A percentile compares a stretch with the other conserved stretches of the same genome.
phyloP scores from a whole-genome alignment of 352 stramenopile species.

The Globisporangium ultimum region DNA sequence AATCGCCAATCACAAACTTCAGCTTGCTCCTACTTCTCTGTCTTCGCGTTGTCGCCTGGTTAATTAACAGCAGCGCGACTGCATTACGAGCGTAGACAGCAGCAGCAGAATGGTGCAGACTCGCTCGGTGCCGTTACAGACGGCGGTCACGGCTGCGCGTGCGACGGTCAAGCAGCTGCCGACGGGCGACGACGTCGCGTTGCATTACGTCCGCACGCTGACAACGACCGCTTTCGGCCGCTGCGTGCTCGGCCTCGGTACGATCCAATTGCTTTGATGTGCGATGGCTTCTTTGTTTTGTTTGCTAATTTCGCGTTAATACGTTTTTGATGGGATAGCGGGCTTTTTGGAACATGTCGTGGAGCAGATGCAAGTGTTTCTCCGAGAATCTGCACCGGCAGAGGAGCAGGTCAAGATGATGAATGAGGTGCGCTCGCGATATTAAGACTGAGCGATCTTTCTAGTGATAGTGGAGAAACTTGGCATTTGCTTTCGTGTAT shows the following conservation, averaged over 20 bases:
- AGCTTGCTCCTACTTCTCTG: not conserved
- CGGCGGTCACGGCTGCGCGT: slow-evolving; percentile 17
- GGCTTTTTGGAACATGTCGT: slow-evolving; percentile 60
- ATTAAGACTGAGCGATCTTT: too few relatives aligned
- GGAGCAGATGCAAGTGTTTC: slow-evolving; percentile 45
- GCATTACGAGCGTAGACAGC: not conserved
- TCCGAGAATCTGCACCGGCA: slow-evolving; percentile 17
- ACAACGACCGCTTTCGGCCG: slow-evolving; percentile 49
- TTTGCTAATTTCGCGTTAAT: not conserved
- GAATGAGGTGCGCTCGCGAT: slow-evolving; percentile 28
- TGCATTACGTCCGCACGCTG: slow-evolving; percentile 19
- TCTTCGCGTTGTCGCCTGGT: not conserved
- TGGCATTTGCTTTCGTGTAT: too few relatives aligned
- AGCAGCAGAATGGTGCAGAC: slow-evolving; percentile 11
- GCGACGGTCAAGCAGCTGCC: slow-evolving; percentile 2
- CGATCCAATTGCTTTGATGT: not conserved
- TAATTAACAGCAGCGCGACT: too few relatives aligned
- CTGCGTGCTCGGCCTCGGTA: slow-evolving; percentile 76
- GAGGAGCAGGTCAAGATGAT: slow-evolving; percentile 35
- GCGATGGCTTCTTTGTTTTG: not conserved
- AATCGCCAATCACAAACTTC: slow-evolving; percentile 2
- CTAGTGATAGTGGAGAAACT: too few relatives aligned
- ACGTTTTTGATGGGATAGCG: slow-evolving; percentile 24
- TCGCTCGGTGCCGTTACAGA: slow-evolving; percentile 9
- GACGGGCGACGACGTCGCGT: not conserved